phyloP scores from a whole-genome alignment of 371 early-diverging fungal genomes.

The Mortierella sp. region DNA sequence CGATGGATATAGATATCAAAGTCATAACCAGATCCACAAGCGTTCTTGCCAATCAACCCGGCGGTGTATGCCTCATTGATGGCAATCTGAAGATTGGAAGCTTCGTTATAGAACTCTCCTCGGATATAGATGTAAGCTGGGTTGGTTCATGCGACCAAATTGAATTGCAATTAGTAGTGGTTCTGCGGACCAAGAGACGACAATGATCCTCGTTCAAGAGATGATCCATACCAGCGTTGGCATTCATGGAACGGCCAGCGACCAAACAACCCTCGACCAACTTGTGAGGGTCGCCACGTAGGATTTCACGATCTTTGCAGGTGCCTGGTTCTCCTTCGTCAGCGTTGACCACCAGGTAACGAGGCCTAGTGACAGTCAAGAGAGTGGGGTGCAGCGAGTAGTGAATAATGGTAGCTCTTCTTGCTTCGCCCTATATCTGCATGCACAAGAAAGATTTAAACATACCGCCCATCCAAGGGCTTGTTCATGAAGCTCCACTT shows the following conservation, averaged over 20 bases:
- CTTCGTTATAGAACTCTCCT: slow-evolving; percentile 98
- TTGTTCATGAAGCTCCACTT: slow-evolving; percentile 99
- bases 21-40: slow-evolving; percentile 95
- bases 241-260: slow-evolving; percentile 97
- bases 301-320: slow-evolving; percentile 98
- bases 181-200: too few relatives aligned
- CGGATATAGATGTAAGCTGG: slow-evolving; percentile 97
- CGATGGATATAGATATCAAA: slow-evolving; percentile 97
- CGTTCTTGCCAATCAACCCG: slow-evolving; percentile 97
- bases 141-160: too few relatives aligned
- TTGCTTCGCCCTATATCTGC: too few relatives aligned
- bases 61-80: slow-evolving; percentile 97
- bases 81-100: slow-evolving; percentile 92
- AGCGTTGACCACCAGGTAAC: slow-evolving; percentile 96
- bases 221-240: slow-evolving; percentile 79
- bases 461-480: slow-evolving; percentile 82
- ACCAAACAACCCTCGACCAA: slow-evolving; percentile 96
- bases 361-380: slow-evolving; percentile 72
- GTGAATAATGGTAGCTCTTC: too few relatives aligned
- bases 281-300: slow-evolving; percentile 98
- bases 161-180: too few relatives aligned
- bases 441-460: background rate
- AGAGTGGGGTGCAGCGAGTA: too few relatives aligned
- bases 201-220: background rate
- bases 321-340: slow-evolving; percentile 99